These are phyloP conservation scores for Helotiales sp. DNA, from an alignment of 2,329 filamentous ascomycete species.

Conservation along the genomic window DNA sequence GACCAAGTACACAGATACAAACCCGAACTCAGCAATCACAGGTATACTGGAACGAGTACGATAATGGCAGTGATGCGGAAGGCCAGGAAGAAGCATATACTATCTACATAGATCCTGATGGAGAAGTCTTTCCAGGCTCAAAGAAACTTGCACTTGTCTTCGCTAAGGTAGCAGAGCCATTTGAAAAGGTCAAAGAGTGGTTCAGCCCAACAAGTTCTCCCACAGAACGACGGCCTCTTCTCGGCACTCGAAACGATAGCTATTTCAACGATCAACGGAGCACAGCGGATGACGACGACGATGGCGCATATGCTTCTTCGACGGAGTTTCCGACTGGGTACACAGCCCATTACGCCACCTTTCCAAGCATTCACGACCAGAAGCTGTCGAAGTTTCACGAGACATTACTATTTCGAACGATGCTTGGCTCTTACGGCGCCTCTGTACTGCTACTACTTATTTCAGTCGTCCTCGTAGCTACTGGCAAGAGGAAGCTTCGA, in stretches of 20 bases:
- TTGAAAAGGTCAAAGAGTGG: conserved; percentile 54
- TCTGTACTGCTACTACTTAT: conserved; percentile 65
- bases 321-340: conserved; percentile 51
- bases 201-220: conserved; percentile 38
- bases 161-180: conserved; percentile 42
- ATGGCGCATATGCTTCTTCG: conserved; percentile 53
- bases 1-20: conserved; percentile 19
- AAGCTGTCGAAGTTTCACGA: conserved; percentile 52
- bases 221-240: conserved; percentile 28
- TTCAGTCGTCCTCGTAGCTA: conserved; percentile 63
- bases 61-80: conserved; percentile 67
- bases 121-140: conserved; percentile 58
- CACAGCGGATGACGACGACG: conserved; percentile 41
- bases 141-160: conserved; percentile 52
- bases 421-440: conserved; percentile 54
- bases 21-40: conserved; percentile 15
- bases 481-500: conserved; percentile 65
- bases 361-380: conserved; percentile 54
- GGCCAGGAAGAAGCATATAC: conserved; percentile 63
- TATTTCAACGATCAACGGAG: conserved; percentile 24
- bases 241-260: conserved; percentile 25
- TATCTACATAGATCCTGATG: conserved; percentile 74
- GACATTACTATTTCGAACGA: conserved; percentile 53
- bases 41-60: conserved; percentile 84
- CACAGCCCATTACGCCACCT: conserved; percentile 51